Conservation (phyloP, 2,329 filamentous ascomycete genomes). For the Ceratocystiopsis sp. region DNA sequence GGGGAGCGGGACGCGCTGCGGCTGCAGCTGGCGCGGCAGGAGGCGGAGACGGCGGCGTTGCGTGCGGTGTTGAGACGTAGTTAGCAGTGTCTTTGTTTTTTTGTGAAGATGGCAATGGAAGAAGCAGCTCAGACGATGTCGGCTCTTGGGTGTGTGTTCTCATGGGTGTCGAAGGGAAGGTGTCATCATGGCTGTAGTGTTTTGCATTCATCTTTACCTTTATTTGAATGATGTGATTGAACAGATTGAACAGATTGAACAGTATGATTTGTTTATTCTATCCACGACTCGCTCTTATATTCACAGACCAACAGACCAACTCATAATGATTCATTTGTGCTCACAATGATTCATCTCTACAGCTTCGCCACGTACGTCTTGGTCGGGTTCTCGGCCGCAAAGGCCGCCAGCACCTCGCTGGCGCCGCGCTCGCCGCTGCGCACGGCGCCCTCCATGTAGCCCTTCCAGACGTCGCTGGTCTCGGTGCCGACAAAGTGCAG, state of each 20-base stretch:
- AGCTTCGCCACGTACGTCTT: too few relatives aligned
- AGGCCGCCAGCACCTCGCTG: constrained; percentile 18
- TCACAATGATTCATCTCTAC: too few relatives aligned
- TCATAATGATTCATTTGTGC: too few relatives aligned
- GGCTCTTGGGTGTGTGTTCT: constrained; percentile 9
- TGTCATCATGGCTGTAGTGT: not conserved
- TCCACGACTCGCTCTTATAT: too few relatives aligned
- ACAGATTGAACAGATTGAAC: too few relatives aligned
- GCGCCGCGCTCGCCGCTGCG: constrained; percentile 30
- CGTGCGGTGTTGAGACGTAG: constrained; percentile 21
- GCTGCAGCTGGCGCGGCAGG: constrained; percentile 36
- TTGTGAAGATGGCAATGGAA: not conserved
- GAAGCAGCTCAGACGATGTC: constrained; percentile 10
- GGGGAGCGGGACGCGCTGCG: constrained; percentile 39
- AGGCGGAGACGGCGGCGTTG: constrained; percentile 41
- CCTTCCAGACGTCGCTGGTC: constrained; percentile 33
- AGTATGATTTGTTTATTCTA: too few relatives aligned
- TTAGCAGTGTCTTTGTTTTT: constrained; percentile 1
- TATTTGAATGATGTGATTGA: too few relatives aligned
- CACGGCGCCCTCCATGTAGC: constrained; percentile 42
- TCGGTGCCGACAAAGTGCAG: constrained; percentile 35
- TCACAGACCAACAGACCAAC: too few relatives aligned
- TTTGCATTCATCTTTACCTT: too few relatives aligned
- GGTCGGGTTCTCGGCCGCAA: too few relatives aligned
- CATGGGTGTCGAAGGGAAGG: constrained; percentile 1